Base-by-base conservation (phyloP, 2,329 filamentous ascomycete species). In the Diaporthe amygdali region DNA sequence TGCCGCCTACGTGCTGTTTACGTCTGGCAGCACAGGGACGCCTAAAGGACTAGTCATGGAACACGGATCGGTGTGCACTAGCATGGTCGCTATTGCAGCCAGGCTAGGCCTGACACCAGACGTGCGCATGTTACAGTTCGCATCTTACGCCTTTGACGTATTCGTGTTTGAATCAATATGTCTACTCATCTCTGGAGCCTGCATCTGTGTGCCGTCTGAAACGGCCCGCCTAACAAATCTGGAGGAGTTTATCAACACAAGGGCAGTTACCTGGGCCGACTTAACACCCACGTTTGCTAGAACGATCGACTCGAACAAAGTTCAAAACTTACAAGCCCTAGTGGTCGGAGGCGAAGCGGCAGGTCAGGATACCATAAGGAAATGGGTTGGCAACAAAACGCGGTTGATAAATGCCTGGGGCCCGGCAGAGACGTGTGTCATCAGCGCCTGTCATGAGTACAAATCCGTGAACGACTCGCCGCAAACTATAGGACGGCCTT, bases 361-460 rank as follows among this genome's bases (percentile, higher is more conserved):
- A 87, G 0, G 80, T 84, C 0, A 83, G 84, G 8, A 86, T 87
- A 44, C 85, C 85, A 10, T 80, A 82, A 0, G 78, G 78, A 2
- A 88, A 86, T 86, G 83, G n/a, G n/a, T n/a, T n/a, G n/a, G n/a
- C n/a, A n/a, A n/a, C n/a, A n/a, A n/a, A n/a, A n/a, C n/a, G n/a
- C n/a, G n/a, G n/a, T n/a, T 88, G 8, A 79, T 87, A 8, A 86
- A 87, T 66, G 85, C 83, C 0, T 87, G 87, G 54, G 86, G 86
- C 0, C 86, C 85, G 6, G 86, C 85, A 0, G 86, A n/a, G n/a
- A n/a, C n/a, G n/a, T n/a, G n/a, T n/a, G n/a, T n/a, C n/a, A n/a
- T n/a, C n/a, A n/a, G n/a, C n/a, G n/a, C n/a, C n/a, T n/a, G n/a
- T n/a, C n/a, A n/a, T n/a, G n/a, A n/a, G n/a, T n/a, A n/a, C n/a